Evolutionary conservation across 2,329 filamentous ascomycete genomes (phyloP), one percentile per base, ranked within the genome.

Genomic region (Fusarium redolens): DNA sequence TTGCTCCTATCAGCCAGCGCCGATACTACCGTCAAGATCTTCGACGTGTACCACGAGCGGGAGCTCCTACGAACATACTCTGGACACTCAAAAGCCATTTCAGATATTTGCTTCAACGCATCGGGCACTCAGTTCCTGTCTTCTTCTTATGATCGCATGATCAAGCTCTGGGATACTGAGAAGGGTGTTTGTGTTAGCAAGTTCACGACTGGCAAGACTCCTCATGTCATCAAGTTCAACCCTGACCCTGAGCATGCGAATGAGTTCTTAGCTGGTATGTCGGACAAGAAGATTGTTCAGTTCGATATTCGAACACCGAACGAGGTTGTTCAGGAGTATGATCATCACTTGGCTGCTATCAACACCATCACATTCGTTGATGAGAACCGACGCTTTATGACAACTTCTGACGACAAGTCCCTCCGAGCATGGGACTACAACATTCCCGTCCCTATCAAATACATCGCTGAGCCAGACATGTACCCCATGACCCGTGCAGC

Each of bases 141-240:
- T 5, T 93, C 93, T 3, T 96, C 94, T 20, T 99, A 97, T 82
- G 96, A 99, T 81, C 92, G 96, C 60, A 92, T 94, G 85, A 98
- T 98, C 86, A 98, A 98, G 83, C 88, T 99, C 35, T 99, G 96
- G 96, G 96, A 99, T 78, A 98, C 96, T 1, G 96, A 99, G 82
- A 98, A 94, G 28, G 96, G 96, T 50, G 88, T 92, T 76, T 98
- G 96, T 79, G 85, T 97, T 74, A 92, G 90, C 78, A 94, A 94
- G 65, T 99, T 97, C 85, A 94, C 92, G 22, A 97, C 94, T 1
- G 96, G 96, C 79, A 97, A 97, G 85, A 98, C 95, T 18, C 96
- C 96, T 9, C 96, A 99, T 80, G 95, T 97, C 58, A 87, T 99
- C 75, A 92, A 93, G 75, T 98, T 98, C 87, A 97, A 98, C 82